Conservation (phyloP, 129 eudicot genomes). For the Centaurea solstitialis region DNA sequence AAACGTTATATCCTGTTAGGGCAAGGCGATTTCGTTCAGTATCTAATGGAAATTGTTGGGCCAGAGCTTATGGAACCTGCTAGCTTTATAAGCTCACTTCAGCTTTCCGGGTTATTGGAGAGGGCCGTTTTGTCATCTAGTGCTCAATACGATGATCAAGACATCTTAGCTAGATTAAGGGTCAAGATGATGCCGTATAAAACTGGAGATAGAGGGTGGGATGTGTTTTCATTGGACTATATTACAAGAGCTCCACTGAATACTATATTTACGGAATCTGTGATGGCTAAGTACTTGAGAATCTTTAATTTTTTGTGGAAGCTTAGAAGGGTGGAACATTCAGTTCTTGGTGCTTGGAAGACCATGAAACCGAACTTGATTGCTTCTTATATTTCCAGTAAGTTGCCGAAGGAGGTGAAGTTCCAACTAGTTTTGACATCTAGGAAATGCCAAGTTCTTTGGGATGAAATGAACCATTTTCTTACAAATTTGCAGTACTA, state of each 20-base stretch:
- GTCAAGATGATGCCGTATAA: constrained; percentile 92
- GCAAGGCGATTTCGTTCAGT: constrained; percentile 92
- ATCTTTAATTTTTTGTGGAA: constrained; percentile 90
- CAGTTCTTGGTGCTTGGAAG: constrained; percentile 79
- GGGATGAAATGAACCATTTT: constrained; percentile 96
- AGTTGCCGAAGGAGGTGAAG: constrained; percentile 63
- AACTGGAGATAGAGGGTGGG: constrained; percentile 84
- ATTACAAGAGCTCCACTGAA: constrained; percentile 70
- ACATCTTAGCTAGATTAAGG: constrained; percentile 69
- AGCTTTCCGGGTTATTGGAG: constrained; percentile 81
- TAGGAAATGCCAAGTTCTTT: constrained; percentile 76
- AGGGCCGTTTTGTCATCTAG: constrained; percentile 76
- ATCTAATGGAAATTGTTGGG: constrained; percentile 79
- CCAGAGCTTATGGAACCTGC: constrained; percentile 84
- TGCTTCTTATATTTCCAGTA: constrained; percentile 44
- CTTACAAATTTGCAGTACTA: constrained; percentile 79
- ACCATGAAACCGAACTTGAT: constrained; percentile 83
- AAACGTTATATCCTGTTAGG: constrained; percentile 83
- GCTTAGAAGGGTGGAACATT: constrained; percentile 89
- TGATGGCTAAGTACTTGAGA: constrained; percentile 71
- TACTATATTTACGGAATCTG: constrained; percentile 77
- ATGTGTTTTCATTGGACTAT: constrained; percentile 78
- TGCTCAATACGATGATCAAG: constrained; percentile 84
- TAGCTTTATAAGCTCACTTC: constrained; percentile 70
- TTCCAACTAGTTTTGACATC: constrained; percentile 55